phyloP scores from a whole-genome alignment of 2,329 filamentous ascomycete species.

The Bipolaris cookei region DNA sequence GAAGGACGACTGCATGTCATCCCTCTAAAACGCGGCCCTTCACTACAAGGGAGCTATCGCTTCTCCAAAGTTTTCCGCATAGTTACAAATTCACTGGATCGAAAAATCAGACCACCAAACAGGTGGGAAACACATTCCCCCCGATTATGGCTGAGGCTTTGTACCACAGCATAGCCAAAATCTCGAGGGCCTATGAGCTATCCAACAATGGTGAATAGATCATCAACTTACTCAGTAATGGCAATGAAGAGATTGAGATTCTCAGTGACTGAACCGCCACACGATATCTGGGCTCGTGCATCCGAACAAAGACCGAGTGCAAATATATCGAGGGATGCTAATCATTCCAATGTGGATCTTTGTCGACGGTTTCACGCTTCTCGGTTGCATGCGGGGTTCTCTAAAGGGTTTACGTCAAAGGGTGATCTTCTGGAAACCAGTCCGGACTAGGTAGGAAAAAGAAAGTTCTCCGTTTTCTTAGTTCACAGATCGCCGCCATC shows the following conservation, averaged over 20 bases:
- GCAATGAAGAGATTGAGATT: neutral
- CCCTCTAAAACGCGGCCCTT: slow-evolving; percentile 20
- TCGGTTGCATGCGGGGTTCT: too few species aligned
- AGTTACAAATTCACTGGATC: slow-evolving; percentile 18
- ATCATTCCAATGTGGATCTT: too few species aligned
- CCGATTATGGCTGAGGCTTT: slow-evolving; percentile 20
- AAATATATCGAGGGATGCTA: neutral
- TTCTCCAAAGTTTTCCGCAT: slow-evolving; percentile 28
- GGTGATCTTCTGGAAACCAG: neutral
- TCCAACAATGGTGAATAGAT: neutral
- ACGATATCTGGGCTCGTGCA: neutral
- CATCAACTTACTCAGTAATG: neutral
- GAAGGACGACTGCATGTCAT: slow-evolving; percentile 23
- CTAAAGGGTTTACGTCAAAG: too few species aligned
- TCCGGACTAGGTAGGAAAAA: neutral
- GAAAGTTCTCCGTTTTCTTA: neutral
- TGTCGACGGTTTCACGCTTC: too few species aligned
- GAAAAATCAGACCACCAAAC: slow-evolving; percentile 15
- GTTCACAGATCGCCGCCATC: neutral
- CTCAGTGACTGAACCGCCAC: neutral
- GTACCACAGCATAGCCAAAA: slow-evolving; percentile 10
- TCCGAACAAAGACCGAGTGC: neutral
- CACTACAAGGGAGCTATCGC: slow-evolving; percentile 27
- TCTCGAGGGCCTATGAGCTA: slow-evolving; percentile 34
- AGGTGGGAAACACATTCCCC: slow-evolving; percentile 35